Evolutionary conservation across 2,329 filamentous ascomycete genomes (phyloP).

Genomic region (Arachnomyces sp.): DNA sequence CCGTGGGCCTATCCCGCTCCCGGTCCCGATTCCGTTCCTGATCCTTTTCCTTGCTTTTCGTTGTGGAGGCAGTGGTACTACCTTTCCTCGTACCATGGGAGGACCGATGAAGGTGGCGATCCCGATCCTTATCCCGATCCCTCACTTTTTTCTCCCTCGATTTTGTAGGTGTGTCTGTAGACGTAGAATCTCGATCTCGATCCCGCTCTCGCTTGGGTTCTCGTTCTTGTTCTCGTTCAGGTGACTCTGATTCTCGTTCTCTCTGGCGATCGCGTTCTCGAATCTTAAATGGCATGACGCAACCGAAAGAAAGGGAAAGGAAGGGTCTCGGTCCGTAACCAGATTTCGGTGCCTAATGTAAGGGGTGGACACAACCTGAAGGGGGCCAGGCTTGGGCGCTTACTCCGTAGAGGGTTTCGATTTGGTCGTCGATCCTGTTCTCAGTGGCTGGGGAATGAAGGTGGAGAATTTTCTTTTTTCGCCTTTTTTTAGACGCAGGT

Average conservation of each 20-base stretch:
- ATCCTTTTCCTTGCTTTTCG: conserved; percentile 14
- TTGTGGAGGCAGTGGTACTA: conserved; percentile 6
- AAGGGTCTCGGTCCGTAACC: background rate
- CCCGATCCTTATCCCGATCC: conserved; percentile 3
- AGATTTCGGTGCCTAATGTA: too few species aligned
- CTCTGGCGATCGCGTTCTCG: conserved; percentile 30
- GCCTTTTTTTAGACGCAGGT: too few species aligned
- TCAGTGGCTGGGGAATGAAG: too few species aligned
- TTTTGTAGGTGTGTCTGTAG: conserved; percentile 1
- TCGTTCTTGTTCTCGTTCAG: conserved; percentile 22
- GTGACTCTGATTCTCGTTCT: conserved; percentile 20
- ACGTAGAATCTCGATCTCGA: background rate
- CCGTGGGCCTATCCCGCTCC: conserved; percentile 12
- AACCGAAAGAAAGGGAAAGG: conserved; percentile 10
- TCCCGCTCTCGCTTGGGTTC: conserved; percentile 20
- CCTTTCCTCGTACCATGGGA: conserved; percentile 22
- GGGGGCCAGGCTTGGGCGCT: too few species aligned
- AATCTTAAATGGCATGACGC: conserved; percentile 31
- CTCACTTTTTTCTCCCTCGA: conserved; percentile 1
- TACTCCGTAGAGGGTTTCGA: too few species aligned
- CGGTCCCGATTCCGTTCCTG: conserved; percentile 29
- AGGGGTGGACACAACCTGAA: too few species aligned
- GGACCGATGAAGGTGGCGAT: conserved; percentile 20
- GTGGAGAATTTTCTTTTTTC: too few species aligned
- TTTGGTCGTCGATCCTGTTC: too few species aligned